Conservation (phyloP, 257 asterid species). For the Sherardia arvensis region DNA sequence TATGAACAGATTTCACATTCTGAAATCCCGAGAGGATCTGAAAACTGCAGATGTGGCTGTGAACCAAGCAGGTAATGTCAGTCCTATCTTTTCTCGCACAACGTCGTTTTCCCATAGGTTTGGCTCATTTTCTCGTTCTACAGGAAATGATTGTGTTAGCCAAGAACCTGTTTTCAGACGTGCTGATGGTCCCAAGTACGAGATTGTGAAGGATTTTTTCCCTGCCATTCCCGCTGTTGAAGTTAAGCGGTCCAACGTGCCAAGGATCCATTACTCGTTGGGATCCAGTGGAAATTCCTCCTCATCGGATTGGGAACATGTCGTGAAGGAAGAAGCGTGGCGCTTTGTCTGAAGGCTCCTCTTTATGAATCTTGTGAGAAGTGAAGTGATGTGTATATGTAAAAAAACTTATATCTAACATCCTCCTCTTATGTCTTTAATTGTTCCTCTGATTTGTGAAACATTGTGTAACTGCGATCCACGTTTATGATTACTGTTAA, state of each 20-base stretch:
- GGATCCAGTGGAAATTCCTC: constrained; percentile 48
- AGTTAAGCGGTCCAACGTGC: constrained; percentile 17
- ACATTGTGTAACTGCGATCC: background rate
- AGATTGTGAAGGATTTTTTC: constrained; percentile 26
- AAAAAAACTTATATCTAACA: background rate
- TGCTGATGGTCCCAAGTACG: constrained; percentile 25
- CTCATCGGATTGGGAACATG: constrained; percentile 94
- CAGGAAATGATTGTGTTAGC: constrained; percentile 8
- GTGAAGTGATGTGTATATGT: constrained; percentile 4
- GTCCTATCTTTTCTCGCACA: constrained; percentile 4
- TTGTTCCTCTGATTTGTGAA: constrained; percentile 4
- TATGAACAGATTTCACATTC: constrained; percentile 38
- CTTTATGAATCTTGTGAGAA: background rate
- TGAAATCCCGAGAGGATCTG: constrained; percentile 41
- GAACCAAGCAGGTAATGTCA: constrained; percentile 16
- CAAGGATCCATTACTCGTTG: constrained; percentile 15
- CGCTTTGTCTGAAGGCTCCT: constrained; percentile 6
- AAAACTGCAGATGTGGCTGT: constrained; percentile 17
- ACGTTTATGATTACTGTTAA: background rate
- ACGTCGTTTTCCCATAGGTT: constrained; percentile 7
- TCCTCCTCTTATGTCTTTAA: background rate
- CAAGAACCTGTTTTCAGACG: constrained; percentile 19
- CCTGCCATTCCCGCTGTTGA: constrained; percentile 28
- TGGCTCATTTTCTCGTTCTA: constrained; percentile 16
- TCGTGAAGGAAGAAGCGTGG: constrained; percentile 59